Evolutionary conservation across 495 filamentous ascomycete species (phyloP).

Genomic region (Neurospora terricola): DNA sequence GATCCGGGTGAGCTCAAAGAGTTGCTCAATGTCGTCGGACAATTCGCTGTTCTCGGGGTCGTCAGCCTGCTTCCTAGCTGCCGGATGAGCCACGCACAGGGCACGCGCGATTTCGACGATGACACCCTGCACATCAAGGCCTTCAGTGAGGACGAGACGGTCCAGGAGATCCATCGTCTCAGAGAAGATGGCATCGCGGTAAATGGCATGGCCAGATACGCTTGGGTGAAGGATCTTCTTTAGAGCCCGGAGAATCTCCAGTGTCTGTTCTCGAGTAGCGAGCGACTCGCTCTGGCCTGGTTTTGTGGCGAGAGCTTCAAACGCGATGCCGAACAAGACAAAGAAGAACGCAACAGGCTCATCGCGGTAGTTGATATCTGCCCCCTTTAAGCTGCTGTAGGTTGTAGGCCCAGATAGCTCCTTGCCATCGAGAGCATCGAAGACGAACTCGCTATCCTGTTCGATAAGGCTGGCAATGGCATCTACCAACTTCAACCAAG

Average conservation of each 20-base stretch:
- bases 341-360: slow-evolving; percentile 99
- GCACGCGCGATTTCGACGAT: slow-evolving; percentile 89
- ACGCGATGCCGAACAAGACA: slow-evolving; percentile 90
- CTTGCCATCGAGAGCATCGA: slow-evolving; percentile 90
- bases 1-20: slow-evolving; percentile 92
- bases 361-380: slow-evolving; percentile 92
- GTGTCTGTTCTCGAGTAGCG: slow-evolving; percentile 65
- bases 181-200: slow-evolving; percentile 89
- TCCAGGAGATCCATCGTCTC: slow-evolving; percentile 96
- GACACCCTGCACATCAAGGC: slow-evolving; percentile 76
- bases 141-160: slow-evolving; percentile 84
- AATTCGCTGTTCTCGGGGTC: slow-evolving; percentile 61
- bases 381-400: slow-evolving; percentile 42
- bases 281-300: slow-evolving; percentile 58
- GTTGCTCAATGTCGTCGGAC: slow-evolving; percentile 93
- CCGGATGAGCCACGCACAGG: slow-evolving; percentile 81
- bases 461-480: slow-evolving; percentile 96
- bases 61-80: slow-evolving; percentile 56
- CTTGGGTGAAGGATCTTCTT: slow-evolving; percentile 91
- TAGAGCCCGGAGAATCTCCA: slow-evolving; percentile 82
- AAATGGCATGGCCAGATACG: slow-evolving; percentile 94
- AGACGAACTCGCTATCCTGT: slow-evolving; percentile 94
- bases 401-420: slow-evolving; percentile 40
- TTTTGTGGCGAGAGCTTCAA: slow-evolving; percentile 83
- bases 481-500: slow-evolving; percentile 93